Conservation (phyloP, 768 basidiomycete species). For the Leccinum pellstonianum region DNA sequence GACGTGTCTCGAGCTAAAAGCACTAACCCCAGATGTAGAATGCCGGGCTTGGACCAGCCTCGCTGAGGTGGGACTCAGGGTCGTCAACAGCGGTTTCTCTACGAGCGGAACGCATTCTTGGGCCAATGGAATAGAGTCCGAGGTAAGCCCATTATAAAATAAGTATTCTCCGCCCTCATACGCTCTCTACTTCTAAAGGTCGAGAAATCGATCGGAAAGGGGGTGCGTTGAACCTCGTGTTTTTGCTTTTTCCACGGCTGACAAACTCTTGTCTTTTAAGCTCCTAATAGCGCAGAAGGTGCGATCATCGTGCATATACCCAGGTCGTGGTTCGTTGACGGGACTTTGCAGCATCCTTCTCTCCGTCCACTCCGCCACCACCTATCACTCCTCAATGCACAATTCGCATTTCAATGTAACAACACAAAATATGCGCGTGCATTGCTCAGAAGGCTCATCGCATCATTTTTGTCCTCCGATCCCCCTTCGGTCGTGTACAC, state of each 20-base stretch:
- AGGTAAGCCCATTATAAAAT: slow-evolving; percentile 39
- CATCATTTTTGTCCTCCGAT: slow-evolving; percentile 45
- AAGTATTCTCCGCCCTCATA: background rate
- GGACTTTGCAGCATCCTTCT: slow-evolving; percentile 53
- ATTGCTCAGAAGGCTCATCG: slow-evolving; percentile 52
- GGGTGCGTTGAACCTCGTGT: slow-evolving; percentile 44
- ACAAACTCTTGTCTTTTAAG: slow-evolving; percentile 28
- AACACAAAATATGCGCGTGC: slow-evolving; percentile 60
- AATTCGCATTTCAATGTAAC: slow-evolving; percentile 45
- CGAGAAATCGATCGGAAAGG: slow-evolving; percentile 67
- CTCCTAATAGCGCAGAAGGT: slow-evolving; percentile 61
- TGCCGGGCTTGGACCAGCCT: slow-evolving; percentile 70
- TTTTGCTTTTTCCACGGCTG: background rate
- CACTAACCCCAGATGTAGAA: slow-evolving; percentile 57
- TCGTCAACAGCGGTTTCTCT: slow-evolving; percentile 47
- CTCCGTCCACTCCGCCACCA: slow-evolving; percentile 59
- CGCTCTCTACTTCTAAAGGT: slow-evolving; percentile 32
- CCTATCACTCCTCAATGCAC: slow-evolving; percentile 61
- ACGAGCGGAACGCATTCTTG: slow-evolving; percentile 37
- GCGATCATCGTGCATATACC: slow-evolving; percentile 16
- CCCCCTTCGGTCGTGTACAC: slow-evolving; percentile 54
- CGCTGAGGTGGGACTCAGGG: slow-evolving; percentile 65
- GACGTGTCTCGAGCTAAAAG: slow-evolving; percentile 49
- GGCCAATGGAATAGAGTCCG: slow-evolving; percentile 52
- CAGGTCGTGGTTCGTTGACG: slow-evolving; percentile 5